Evolutionary conservation across 2,329 filamentous ascomycete species (phyloP), one percentile per base, ranked within the genome.

Genomic region (Aspergillus costaricaensis): DNA sequence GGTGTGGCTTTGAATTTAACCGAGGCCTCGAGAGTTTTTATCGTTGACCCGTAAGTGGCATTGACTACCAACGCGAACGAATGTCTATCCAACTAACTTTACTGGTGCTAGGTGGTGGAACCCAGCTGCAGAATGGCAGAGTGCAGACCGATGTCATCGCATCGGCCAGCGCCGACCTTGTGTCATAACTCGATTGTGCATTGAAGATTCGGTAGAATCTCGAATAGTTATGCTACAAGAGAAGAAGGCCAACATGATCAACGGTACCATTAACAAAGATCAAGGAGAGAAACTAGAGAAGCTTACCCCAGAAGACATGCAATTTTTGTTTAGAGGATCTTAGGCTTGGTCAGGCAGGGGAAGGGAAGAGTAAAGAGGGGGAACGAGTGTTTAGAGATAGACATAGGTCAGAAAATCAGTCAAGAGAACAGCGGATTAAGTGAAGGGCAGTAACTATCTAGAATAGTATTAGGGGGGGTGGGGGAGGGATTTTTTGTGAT

Each of bases 51-150:
- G 83, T 93, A 86, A 85, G 90, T 89, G 47, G 44, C 43, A 32
- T 32, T 10, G 19, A 25, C 23, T 25, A n/a, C 15, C 27, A 27
- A 27, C 12, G 15, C 15, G n/a, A 23, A 10, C 27, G 30, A 14
- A 30, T 55, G 32, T 19, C n/a, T 43, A n/a, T 23, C 39, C 68
- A 47, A 38, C 59, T 65, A 50, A 75, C 75, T 4, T 25, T 61
- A 32, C 63, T 38, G 5, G 27, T 61, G 25, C 64, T 67, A 92
- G 90, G 68, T 98, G 95, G 95, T 99, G 95, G 95, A 98, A 98
- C 68, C 95, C 95, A n/a, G 93, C 93, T n/a, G 94, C 94, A 0
- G 95, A 99, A 79, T 99, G 95, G 95, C 95, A 99, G 78, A 95
- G 91, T 63, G 95, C 95, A 2, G 95, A 99, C 75, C 86, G 91